Base-by-base conservation (phyloP, 768 basidiomycete species). In the Panaeolus cyanescens region DNA sequence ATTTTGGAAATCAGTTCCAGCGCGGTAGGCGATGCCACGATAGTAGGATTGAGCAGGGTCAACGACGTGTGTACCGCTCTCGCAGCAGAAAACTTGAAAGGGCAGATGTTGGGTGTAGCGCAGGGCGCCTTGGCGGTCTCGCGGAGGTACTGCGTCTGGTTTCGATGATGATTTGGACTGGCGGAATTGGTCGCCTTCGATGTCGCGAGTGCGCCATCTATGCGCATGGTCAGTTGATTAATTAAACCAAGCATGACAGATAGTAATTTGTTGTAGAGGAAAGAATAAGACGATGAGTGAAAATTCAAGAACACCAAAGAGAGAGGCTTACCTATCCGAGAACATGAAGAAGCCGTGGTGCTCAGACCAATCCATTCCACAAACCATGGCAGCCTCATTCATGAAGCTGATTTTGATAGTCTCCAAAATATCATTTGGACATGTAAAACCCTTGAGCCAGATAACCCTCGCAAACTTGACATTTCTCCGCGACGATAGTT, bases 281-380 rank as follows among this genome's bases (percentile, higher is more conserved):
- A 32, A 56, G 3, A 42, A 60, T 4, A 13, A 31, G 4, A 33
- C 20, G 22, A 22, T 20, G n/a, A 42, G 39, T 7, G 10, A 36
- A 6, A 2, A 15, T 28, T 45, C 9, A n/a, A 17, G 6, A 17
- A 25, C 36, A 39, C 22, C 31, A 53, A 28, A 4, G 32, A 53
- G 50, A 59, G 8, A 33, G 32, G 0, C 54, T 50, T 65, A 93
- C 90, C 97, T 50, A 96, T 99, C 3, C 95, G 94, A 4, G 90
- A 85, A 30, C 97, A 99, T 74, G 80, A 82, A 1, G 97, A 99
- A 72, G 90, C 99, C 54, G 96, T 96, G 85, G 95, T 93, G 58
- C 74, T 99, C 96, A 10, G 95, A 96, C 97, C 97, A 99, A 71
- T 99, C 97, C 96, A 99, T 99, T n/a, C 96, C 96, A 71, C 97